Conservation (phyloP, 345 rosid genomes). For the Dovyalis caffra region DNA sequence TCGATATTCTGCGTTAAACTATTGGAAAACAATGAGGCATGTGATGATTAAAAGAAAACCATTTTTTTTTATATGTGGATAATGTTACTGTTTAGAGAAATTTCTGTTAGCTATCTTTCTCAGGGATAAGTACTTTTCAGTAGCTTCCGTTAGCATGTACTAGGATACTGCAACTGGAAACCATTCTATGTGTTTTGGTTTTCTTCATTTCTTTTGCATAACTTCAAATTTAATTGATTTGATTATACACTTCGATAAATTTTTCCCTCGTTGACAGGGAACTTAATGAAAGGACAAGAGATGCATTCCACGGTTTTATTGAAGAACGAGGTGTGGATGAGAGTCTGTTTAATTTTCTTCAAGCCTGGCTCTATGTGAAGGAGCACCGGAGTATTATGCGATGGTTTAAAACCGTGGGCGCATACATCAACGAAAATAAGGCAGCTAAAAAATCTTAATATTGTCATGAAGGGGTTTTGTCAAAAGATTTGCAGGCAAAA, state of each 20-base stretch:
- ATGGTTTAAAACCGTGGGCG: constrained; percentile 83
- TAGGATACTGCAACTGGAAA: not conserved
- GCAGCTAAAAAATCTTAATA: constrained; percentile 13
- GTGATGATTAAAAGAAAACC: not conserved
- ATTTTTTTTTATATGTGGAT: not conserved
- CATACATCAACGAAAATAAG: constrained; percentile 45
- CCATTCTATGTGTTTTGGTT: not conserved
- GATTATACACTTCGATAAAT: not conserved
- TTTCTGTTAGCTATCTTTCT: not conserved
- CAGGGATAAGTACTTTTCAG: not conserved
- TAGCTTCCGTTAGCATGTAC: not conserved
- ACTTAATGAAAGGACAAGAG: constrained; percentile 73
- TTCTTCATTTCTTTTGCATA: constrained; percentile 5
- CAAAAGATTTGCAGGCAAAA: not conserved
- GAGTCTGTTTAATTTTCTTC: constrained; percentile 81
- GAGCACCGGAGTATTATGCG: constrained; percentile 69
- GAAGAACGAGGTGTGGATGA: constrained; percentile 84
- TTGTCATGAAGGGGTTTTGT: not conserved
- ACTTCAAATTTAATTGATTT: not conserved
- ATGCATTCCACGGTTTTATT: constrained; percentile 66
- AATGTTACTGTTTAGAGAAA: not conserved
- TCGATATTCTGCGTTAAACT: not conserved
- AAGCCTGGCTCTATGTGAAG: constrained; percentile 90
- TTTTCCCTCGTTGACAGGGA: constrained; percentile 46
- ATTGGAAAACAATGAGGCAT: not conserved